Conservation (phyloP, 1,139 yeast species). For the Hyphopichia burtonii region DNA sequence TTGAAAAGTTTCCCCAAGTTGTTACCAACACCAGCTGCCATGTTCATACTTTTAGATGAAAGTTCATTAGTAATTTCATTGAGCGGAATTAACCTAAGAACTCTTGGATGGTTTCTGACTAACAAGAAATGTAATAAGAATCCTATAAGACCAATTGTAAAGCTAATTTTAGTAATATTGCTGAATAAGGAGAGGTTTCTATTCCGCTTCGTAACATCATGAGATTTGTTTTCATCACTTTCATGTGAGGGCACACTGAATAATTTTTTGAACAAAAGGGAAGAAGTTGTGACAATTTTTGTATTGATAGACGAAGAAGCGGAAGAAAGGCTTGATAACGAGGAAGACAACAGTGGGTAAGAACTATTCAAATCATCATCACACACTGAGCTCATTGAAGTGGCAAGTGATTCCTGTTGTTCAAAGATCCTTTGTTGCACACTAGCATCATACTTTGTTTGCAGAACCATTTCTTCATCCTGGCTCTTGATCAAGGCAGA, state of each 20-base stretch:
- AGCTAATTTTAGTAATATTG: slow-evolving; percentile 32
- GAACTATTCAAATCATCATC: slow-evolving; percentile 13
- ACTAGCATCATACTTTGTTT: slow-evolving; percentile 20
- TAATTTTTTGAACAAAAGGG: slow-evolving; percentile 31
- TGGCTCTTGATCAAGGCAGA: slow-evolving; percentile 22
- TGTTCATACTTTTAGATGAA: slow-evolving; percentile 8
- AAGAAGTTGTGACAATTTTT: slow-evolving; percentile 28
- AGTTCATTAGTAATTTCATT: slow-evolving; percentile 7
- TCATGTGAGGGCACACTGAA: slow-evolving; percentile 14
- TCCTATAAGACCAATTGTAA: slow-evolving; percentile 44
- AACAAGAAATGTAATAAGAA: slow-evolving; percentile 37
- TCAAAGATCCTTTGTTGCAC: slow-evolving; percentile 19
- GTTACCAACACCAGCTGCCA: slow-evolving; percentile 12
- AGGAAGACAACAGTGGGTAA: slow-evolving; percentile 36
- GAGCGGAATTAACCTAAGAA: slow-evolving; percentile 8
- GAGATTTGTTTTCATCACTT: slow-evolving; percentile 6
- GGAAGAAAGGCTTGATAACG: slow-evolving; percentile 33
- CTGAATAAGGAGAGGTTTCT: slow-evolving; percentile 9
- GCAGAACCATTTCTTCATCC: slow-evolving; percentile 31
- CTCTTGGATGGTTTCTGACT: slow-evolving; percentile 16
- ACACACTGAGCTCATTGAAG: slow-evolving; percentile 14
- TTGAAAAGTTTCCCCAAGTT: slow-evolving; percentile 11
- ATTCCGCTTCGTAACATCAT: slow-evolving; percentile 8
- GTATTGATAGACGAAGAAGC: slow-evolving; percentile 31
- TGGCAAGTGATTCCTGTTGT: slow-evolving; percentile 26